Percentiles rank a stretch among this genome's conserved stretches.
These are phyloP conservation scores for Jatropha curcas DNA, from an alignment of 345 rosid species.

Conservation along the genomic window DNA sequence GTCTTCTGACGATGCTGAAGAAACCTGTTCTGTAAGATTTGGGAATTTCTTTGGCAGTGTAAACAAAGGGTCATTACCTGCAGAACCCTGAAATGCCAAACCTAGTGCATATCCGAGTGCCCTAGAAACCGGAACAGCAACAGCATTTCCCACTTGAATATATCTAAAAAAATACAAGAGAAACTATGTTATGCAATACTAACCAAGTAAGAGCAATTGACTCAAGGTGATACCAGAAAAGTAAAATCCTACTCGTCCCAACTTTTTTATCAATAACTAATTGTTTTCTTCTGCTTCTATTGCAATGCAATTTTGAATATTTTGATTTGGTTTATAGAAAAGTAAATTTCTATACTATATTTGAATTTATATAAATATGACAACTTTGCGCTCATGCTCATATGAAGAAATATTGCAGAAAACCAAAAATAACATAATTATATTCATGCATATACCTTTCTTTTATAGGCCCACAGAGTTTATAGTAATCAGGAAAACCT, in stretches of 20 bases:
- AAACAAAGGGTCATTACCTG: constrained; percentile 32
- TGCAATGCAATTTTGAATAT: no score
- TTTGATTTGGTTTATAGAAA: no score
- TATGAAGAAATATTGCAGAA: background rate
- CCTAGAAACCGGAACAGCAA: constrained; percentile 69
- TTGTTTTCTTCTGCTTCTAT: no score
- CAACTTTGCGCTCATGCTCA: background rate
- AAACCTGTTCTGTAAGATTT: background rate
- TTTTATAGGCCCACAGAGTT: constrained; percentile 60
- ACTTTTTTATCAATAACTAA: no score
- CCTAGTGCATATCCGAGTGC: constrained; percentile 65
- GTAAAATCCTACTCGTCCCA: background rate
- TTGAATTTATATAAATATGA: background rate
- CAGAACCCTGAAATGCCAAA: constrained; percentile 36
- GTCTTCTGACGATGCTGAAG: background rate
- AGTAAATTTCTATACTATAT: no score
- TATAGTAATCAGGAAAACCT: constrained; percentile 71
- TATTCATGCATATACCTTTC: constrained; percentile 41
- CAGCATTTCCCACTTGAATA: constrained; percentile 77
- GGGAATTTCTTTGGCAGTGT: constrained; percentile 44
- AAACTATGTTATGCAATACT: background rate
- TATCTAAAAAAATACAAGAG: constrained; percentile 38
- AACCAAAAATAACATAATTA: background rate
- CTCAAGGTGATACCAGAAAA: background rate
- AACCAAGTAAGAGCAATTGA: background rate